These are phyloP conservation scores for Globisporangium alternatum DNA, from an alignment of 352 stramenopile species.

Conservation along the genomic window DNA sequence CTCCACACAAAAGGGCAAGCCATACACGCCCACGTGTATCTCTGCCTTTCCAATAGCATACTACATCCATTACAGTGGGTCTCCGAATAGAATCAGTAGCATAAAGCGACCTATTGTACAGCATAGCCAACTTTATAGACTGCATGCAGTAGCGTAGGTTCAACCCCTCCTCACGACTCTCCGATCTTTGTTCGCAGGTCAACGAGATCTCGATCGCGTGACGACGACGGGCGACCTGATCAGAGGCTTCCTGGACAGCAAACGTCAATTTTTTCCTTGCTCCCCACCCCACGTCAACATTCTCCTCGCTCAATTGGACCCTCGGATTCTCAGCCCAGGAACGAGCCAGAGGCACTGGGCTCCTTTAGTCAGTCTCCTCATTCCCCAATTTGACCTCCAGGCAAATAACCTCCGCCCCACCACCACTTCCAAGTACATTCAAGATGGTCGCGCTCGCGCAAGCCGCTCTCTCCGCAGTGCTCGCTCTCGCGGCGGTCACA, in stretches of 20 bases:
- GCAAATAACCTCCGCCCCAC: not conserved
- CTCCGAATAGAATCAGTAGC: not conserved
- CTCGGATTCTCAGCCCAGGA: slow-evolving; percentile 1
- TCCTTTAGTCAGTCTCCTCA: not conserved
- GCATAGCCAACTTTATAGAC: not conserved
- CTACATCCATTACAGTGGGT: not conserved
- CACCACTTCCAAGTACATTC: not conserved
- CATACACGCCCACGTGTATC: not conserved
- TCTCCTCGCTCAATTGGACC: not conserved
- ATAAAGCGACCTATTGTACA: not conserved
- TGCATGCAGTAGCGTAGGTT: not conserved
- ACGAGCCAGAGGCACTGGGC: not conserved
- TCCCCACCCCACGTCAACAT: too few species aligned
- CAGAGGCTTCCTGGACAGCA: not conserved
- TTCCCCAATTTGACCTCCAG: slow-evolving; percentile 5
- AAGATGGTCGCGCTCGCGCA: slow-evolving; percentile 2
- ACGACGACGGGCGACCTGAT: not conserved
- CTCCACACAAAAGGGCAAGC: too few species aligned
- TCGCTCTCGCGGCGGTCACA: not conserved
- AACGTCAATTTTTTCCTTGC: not conserved
- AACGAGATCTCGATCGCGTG: not conserved
- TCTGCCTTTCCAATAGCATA: not conserved
- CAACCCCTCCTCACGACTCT: not conserved
- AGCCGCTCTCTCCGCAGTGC: not conserved
- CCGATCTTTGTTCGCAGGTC: not conserved